Evolutionary conservation across 2,329 filamentous ascomycete species (phyloP), one percentile per base, ranked within the genome.

Genomic region (Tolypocladium endophyticum): DNA sequence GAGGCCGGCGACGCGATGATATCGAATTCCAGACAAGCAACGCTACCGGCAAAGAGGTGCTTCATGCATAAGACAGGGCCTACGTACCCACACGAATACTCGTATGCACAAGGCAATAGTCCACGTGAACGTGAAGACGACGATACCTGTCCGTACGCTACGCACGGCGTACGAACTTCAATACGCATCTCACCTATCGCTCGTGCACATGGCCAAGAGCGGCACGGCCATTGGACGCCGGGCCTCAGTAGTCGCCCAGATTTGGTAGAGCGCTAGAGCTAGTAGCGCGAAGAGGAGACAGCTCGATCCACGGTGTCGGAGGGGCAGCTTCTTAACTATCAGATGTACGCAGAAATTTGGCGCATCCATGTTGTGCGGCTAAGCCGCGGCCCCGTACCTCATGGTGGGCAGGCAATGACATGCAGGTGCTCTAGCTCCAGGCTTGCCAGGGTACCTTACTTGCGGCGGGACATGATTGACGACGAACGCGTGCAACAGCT

Each of bases 161-260:
- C 39, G 20, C 39, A n/a, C 14, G 14, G 12, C 45, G 45, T 30
- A 14, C 45, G 45, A 9, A 16, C 18, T 6, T 14, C 47, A 20
- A 5, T 9, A 4, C 23, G 16, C 20, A 50, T 38, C 30, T 25
- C 33, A 47, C 67, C 68, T 71, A 68, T 72, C 69, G 65, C 65
- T 69, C 61, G 64, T 63, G 67, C 71, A 73, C 71, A 71, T 67
- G 71, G 70, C 64, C 54, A 41, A 55, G 68, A 64, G 59, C 61
- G 64, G 54, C 41, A 59, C 61, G 57, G 59, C 64, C 65, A 73
- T 73, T 73, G 71, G 71, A 59, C 58, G 62, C 53, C 53, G 56
- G 58, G 62, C 57, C 16, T 28, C 3, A 38, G 28, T n/a, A 23
- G 23, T 43, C 18, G 30, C 11, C 33, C 55, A 58, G 36, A 36